These are phyloP conservation scores for Aureobasidium musti DNA, from an alignment of 2,329 filamentous ascomycete species.

Conservation along the genomic window DNA sequence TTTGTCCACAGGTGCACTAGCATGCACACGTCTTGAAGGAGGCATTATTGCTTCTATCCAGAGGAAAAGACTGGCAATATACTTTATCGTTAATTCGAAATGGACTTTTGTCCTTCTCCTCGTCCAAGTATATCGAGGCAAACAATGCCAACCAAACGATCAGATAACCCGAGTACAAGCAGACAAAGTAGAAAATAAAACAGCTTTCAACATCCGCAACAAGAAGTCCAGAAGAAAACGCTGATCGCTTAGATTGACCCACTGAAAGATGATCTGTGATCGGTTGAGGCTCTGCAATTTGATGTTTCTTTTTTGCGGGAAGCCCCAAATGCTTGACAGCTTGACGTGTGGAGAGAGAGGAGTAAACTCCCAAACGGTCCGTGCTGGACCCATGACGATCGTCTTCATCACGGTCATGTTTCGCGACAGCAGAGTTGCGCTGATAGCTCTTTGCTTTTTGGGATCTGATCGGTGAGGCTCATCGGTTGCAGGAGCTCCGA, in stretches of 20 bases:
- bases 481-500: not conserved
- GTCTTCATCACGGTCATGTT: slow-evolving; percentile 18
- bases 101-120: not conserved
- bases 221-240: not conserved
- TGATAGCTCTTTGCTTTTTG: slow-evolving; percentile 21
- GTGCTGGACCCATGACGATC: slow-evolving; percentile 24
- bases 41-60: not conserved
- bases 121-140: not conserved
- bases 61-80: not conserved
- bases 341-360: not conserved
- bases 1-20: slow-evolving; percentile 14
- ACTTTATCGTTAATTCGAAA: not conserved
- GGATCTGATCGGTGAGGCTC: slow-evolving; percentile 6
- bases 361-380: not conserved
- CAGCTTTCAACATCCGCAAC: not conserved
- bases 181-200: not conserved
- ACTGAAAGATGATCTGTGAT: not conserved
- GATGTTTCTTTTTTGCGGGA: slow-evolving; percentile 13
- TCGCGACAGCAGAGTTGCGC: not conserved
- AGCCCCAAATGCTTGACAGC: not conserved
- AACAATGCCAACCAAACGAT: not conserved
- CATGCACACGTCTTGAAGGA: not conserved
- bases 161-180: not conserved
- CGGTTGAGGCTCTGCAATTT: not conserved
- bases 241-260: slow-evolving; percentile 16